phyloP scores from a whole-genome alignment of 2,329 filamentous ascomycete genomes.

The Epicoccum nigrum region DNA sequence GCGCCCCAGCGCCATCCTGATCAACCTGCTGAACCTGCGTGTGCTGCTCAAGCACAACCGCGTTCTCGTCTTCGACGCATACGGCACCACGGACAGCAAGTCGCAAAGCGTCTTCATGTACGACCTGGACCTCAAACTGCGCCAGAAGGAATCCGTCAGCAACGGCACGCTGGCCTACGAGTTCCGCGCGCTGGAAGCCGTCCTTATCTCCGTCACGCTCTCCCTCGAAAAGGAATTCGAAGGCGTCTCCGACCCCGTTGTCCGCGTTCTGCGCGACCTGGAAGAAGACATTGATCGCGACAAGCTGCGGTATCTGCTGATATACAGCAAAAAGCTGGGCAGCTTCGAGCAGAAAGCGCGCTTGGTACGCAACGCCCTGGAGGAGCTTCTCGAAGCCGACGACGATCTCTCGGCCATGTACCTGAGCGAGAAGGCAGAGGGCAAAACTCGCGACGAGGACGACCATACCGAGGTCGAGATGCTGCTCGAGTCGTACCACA shows the following conservation, averaged over 20 bases:
- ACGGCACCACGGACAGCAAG: conserved; percentile 91
- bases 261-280: conserved; percentile 83
- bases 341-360: conserved; percentile 98
- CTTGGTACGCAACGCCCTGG: conserved; percentile 90
- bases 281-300: conserved; percentile 97
- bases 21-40: conserved; percentile 94
- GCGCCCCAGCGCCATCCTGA: conserved; percentile 87
- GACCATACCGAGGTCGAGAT: conserved; percentile 98
- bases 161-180: conserved; percentile 78
- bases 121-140: conserved; percentile 89
- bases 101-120: conserved; percentile 98
- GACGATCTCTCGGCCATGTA: conserved; percentile 97
- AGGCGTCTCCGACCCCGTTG: conserved; percentile 88
- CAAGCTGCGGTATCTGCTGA: conserved; percentile 86
- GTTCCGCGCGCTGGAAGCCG: conserved; percentile 92
- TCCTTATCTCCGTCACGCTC: conserved; percentile 89
- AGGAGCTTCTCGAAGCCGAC: conserved; percentile 93
- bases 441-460: conserved; percentile 74
- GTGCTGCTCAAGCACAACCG: conserved; percentile 95
- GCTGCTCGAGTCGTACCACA: conserved; percentile 95
- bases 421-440: conserved; percentile 82
- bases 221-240: conserved; percentile 95
- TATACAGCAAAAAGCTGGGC: conserved; percentile 92
- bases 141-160: conserved; percentile 70
- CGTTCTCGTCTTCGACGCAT: conserved; percentile 94